These are phyloP conservation scores for Osmanthus fragrans DNA, from an alignment of 257 asterid genomes.

Conservation along the genomic window DNA sequence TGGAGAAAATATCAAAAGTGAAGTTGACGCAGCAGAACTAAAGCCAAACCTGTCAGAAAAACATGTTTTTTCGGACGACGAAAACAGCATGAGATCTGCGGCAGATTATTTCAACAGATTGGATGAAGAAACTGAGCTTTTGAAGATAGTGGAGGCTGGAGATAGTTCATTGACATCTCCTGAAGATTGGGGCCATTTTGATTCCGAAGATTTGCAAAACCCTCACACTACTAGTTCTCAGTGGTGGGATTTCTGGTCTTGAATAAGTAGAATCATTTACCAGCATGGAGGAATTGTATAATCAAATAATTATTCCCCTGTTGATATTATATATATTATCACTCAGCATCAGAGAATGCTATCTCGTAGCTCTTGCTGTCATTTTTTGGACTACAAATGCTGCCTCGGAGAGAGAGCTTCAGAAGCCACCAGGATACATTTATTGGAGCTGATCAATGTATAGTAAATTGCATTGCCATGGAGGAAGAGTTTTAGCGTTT, in stretches of 20 bases:
- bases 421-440: no score
- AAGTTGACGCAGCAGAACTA: slow-evolving; percentile 5
- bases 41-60: slow-evolving; percentile 4
- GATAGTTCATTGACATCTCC: slow-evolving; percentile 38
- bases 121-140: slow-evolving; percentile 26
- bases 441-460: no score
- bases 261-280: neutral
- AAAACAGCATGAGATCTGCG: slow-evolving; percentile 27
- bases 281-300: neutral
- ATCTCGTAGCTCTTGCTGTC: no score
- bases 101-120: slow-evolving; percentile 25
- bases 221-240: slow-evolving; percentile 11
- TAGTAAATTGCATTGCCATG: no score
- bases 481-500: no score
- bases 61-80: slow-evolving; percentile 10
- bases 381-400: no score
- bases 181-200: slow-evolving; percentile 48
- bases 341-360: no score
- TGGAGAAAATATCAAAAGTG: neutral
- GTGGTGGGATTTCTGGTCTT: slow-evolving; percentile 65
- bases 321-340: no score
- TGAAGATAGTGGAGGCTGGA: slow-evolving; percentile 24
- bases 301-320: neutral
- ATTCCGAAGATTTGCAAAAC: slow-evolving; percentile 22
- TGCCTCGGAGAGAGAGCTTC: no score